A percentile compares a stretch with the other conserved stretches of the same genome.
phyloP scores from a whole-genome alignment of 2,329 filamentous ascomycete species.

The Lecanicillium sp. region DNA sequence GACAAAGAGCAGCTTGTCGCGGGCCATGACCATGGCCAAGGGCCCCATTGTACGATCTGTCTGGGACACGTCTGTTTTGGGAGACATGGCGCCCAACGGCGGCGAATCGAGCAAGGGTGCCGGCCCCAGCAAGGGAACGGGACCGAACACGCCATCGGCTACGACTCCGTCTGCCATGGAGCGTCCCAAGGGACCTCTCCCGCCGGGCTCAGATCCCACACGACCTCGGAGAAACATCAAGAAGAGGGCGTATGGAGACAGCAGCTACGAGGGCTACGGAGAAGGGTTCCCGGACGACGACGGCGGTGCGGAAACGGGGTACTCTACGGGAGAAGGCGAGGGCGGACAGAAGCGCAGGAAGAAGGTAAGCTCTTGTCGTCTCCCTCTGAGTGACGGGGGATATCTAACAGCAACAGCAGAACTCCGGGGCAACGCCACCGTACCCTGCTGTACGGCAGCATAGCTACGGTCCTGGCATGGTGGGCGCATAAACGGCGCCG shows the following conservation, averaged over 20 bases:
- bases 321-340: conserved; percentile 68
- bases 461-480: conserved; percentile 54
- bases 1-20: conserved; percentile 38
- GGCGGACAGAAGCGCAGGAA: conserved; percentile 60
- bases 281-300: conserved; percentile 68
- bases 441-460: conserved; percentile 42
- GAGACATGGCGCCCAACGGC: conserved; percentile 43
- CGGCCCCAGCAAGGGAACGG: conserved; percentile 41
- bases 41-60: conserved; percentile 48
- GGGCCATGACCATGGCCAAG: conserved; percentile 52
- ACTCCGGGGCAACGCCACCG: conserved; percentile 37
- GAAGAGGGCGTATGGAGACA: conserved; percentile 71
- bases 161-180: conserved; percentile 27
- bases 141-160: conserved; percentile 46
- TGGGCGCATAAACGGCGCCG: conserved; percentile 40
- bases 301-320: conserved; percentile 49
- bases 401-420: conserved; percentile 30
- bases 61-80: conserved; percentile 55
- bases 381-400: background rate
- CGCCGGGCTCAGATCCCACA: conserved; percentile 38
- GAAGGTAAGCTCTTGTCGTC: conserved; percentile 42
- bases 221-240: conserved; percentile 61
- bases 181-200: conserved; percentile 34
- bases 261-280: conserved; percentile 67
- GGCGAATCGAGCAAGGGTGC: conserved; percentile 33